Evolutionary conservation across 192 early-diverging fungal species (phyloP).

Genomic region (Gamsiella multidivaricata): DNA sequence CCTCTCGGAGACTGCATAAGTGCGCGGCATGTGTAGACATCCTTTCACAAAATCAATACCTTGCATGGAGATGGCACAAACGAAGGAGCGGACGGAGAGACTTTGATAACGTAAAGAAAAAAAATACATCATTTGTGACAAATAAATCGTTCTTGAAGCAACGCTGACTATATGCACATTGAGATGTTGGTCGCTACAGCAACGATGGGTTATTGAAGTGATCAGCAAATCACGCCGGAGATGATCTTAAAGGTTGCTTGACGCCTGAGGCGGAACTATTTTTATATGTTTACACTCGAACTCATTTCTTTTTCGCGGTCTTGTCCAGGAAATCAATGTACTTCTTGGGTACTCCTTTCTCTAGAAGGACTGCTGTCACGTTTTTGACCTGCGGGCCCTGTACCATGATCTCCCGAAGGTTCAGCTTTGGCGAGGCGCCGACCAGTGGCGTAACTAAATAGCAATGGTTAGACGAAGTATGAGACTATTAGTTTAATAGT

Average conservation of each 20-base stretch:
- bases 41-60: slow-evolving; percentile 21
- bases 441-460: slow-evolving; percentile 61
- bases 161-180: no score
- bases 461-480: not conserved
- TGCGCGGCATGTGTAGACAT: not conserved
- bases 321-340: slow-evolving; percentile 55
- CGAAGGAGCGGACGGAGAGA: not conserved
- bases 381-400: slow-evolving; percentile 80
- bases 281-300: no score
- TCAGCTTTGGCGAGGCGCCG: slow-evolving; percentile 63
- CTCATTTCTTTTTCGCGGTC: slow-evolving; percentile 38
- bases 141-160: no score
- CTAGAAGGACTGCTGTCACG: slow-evolving; percentile 60
- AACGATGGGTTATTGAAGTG: no score
- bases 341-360: slow-evolving; percentile 64
- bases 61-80: slow-evolving; percentile 8
- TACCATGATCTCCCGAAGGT: slow-evolving; percentile 74
- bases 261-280: no score
- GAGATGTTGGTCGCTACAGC: no score
- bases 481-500: no score
- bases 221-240: no score
- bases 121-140: slow-evolving; percentile 8
- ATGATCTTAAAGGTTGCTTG: no score
- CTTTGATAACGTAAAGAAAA: not conserved
- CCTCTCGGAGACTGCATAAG: slow-evolving; percentile 54